Conservation (phyloP, 257 asterid genomes). For the Verbascum thapsus region DNA sequence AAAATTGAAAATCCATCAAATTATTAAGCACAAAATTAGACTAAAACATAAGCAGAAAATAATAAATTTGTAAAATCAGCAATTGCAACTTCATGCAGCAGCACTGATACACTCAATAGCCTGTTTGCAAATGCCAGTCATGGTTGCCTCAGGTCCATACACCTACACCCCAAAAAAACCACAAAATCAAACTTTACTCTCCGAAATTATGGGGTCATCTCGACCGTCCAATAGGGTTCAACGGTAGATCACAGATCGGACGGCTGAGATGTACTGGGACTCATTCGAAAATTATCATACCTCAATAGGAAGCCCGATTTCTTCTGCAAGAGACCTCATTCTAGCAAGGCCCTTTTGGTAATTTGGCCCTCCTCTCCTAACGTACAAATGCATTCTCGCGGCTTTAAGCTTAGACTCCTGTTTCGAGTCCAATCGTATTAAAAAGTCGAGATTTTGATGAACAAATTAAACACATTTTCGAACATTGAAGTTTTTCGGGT, state of each 20-base stretch:
- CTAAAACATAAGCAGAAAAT: slow-evolving; percentile 12
- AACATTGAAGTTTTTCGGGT: slow-evolving; percentile 9
- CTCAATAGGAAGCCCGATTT: slow-evolving; percentile 92
- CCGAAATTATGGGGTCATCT: too few species aligned
- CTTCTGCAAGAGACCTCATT: slow-evolving; percentile 88
- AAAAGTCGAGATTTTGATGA: neutral
- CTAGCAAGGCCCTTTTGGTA: slow-evolving; percentile 89
- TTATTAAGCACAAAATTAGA: slow-evolving; percentile 25
- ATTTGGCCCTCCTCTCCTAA: slow-evolving; percentile 96
- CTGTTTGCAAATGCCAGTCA: slow-evolving; percentile 97
- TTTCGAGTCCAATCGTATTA: neutral
- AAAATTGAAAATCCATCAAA: slow-evolving; percentile 28
- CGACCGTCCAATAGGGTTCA: too few species aligned
- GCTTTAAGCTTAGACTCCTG: slow-evolving; percentile 98
- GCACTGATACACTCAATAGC: slow-evolving; percentile 93
- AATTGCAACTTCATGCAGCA: slow-evolving; percentile 61
- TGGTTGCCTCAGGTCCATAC: slow-evolving; percentile 97
- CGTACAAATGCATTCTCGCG: slow-evolving; percentile 75
- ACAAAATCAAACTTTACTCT: neutral
- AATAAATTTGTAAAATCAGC: slow-evolving; percentile 13
- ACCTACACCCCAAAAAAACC: slow-evolving; percentile 63
- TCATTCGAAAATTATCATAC: slow-evolving; percentile 47
- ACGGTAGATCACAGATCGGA: too few species aligned
- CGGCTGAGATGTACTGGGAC: too few species aligned
- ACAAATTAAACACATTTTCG: neutral